phyloP scores from a whole-genome alignment of 306 rosid genomes.

The Prunus dulcis region DNA sequence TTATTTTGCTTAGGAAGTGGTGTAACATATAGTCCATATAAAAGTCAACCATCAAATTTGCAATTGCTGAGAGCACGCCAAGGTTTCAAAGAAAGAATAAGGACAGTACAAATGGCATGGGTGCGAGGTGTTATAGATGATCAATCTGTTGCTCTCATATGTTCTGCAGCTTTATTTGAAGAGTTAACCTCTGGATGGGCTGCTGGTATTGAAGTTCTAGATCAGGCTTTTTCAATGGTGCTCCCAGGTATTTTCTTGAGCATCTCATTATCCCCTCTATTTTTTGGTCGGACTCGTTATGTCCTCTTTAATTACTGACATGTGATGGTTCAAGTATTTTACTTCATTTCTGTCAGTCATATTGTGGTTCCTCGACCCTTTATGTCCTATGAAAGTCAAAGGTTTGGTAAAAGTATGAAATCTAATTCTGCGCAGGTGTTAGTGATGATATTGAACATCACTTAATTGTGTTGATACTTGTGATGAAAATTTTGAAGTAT shows the following conservation, averaged over 20 bases:
- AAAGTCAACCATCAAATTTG: slow-evolving; percentile 66
- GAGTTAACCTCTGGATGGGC: slow-evolving; percentile 77
- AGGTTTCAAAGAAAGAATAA: slow-evolving; percentile 80
- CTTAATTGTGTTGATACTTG: background rate
- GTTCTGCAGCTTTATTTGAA: slow-evolving; percentile 82
- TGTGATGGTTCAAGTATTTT: background rate
- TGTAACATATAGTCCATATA: slow-evolving; percentile 58
- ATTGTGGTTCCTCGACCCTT: background rate
- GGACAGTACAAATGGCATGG: slow-evolving; percentile 69
- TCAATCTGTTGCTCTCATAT: slow-evolving; percentile 67
- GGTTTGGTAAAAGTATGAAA: background rate
- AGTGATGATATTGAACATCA: background rate
- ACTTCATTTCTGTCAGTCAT: background rate
- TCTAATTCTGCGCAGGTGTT: background rate
- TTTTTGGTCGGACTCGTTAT: background rate
- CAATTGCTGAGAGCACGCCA: slow-evolving; percentile 83
- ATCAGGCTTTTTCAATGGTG: slow-evolving; percentile 86
- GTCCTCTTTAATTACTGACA: background rate
- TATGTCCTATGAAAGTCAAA: background rate
- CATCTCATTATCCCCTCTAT: background rate
- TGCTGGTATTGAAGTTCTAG: slow-evolving; percentile 62
- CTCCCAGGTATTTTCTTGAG: slow-evolving; percentile 68
- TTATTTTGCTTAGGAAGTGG: slow-evolving; percentile 82
- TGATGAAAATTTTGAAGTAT: background rate
- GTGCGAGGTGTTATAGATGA: slow-evolving; percentile 70